Base-by-base conservation (phyloP, 1,139 yeast species). In the Hyphopichia khmerensis region DNA sequence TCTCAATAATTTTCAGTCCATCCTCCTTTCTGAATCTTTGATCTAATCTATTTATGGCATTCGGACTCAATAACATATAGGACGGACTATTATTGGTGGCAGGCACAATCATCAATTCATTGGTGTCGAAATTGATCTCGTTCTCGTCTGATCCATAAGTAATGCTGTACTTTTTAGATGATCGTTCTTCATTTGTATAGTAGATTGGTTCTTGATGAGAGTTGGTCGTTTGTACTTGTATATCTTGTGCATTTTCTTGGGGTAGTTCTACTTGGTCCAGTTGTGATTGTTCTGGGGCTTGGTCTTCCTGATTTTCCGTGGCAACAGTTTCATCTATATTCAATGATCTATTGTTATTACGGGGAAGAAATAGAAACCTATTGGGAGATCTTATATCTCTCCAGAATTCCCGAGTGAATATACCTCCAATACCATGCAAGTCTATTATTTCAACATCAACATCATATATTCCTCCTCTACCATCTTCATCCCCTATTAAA, bases 91-190 rank as follows among this genome's bases (percentile, higher is more conserved):
- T 11, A 14, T 30, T 10, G n/a, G 9, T 15, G 17, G 5, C 29
- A 4, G 29, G 29, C 4, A 30, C 75, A 4, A 75, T 49, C 14
- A 75, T 70, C 46, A 79, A 72, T 40, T 75, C 75, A 10, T 72
- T 68, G 0, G 74, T 57, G 41, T 61, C 65, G 40, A 75, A 55
- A 2, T 45, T 41, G 0, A 67, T 67, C 13, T 48, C 45, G 3
- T 43, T 44, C 6, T 45, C 49, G 2, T 50, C 52, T 1, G 55
- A 33, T n/a, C 48, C 41, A 18, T 56, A 44, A 1, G 50, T 41
- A 32, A 69, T 50, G 26, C 55, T 64, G 35, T 55, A 65, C n/a
- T 50, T 56, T 3, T 45, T 32, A 3, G 54, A 42, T 2, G 61
- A 49, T 10, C 10, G n/a, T 13, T 26, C 29, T 4, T 26, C 29